phyloP scores from a whole-genome alignment of 257 asterid species.

The Penstemon davidsonii region DNA sequence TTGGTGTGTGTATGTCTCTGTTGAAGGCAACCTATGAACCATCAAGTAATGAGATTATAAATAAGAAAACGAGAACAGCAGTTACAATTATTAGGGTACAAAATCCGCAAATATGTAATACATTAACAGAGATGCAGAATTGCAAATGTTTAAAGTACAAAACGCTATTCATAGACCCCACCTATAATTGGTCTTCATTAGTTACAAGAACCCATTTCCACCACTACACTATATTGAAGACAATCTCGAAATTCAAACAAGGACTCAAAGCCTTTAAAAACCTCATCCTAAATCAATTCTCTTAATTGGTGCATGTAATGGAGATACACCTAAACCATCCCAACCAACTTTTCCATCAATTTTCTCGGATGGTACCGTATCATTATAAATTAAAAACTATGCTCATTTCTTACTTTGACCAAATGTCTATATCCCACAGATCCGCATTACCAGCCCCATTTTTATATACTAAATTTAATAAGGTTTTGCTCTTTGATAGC shows the following conservation, averaged over 20 bases:
- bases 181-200: not conserved
- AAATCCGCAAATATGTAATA: not conserved
- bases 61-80: constrained; percentile 19
- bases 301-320: constrained; percentile 1
- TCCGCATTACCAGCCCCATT: not conserved
- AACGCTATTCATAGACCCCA: constrained; percentile 13
- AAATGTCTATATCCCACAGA: not conserved
- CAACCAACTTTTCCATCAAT: not conserved
- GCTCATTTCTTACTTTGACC: not conserved
- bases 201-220: constrained; percentile 20
- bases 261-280: not conserved
- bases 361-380: not conserved
- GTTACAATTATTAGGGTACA: not conserved
- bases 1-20: constrained; percentile 63
- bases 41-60: constrained; percentile 26
- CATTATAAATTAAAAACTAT: not conserved
- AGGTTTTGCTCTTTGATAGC: not conserved
- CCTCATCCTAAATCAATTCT: not conserved
- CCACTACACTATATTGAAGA: constrained; percentile 5
- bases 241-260: constrained; percentile 4
- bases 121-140: not conserved
- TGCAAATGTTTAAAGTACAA: constrained; percentile 5
- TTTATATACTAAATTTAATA: not conserved
- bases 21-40: constrained; percentile 73
- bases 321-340: not conserved